Percentiles rank a stretch among this genome's conserved stretches.
phyloP scores from a whole-genome alignment of 1,139 yeast species.

The Magnusiomyces suaveolens region DNA sequence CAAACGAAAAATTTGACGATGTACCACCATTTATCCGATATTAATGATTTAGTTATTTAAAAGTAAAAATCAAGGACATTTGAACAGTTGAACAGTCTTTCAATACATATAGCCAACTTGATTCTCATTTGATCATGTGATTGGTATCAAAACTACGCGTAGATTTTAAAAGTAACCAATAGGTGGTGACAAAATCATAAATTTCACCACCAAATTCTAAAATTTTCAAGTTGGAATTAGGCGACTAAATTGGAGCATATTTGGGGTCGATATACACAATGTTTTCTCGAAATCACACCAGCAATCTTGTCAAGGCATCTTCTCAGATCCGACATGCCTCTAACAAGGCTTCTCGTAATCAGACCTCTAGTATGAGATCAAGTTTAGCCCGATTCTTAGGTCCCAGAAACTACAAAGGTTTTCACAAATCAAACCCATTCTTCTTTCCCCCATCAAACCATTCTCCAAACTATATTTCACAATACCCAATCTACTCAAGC shows the following conservation, averaged over 20 bases:
- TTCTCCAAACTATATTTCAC: slow-evolving; percentile 59
- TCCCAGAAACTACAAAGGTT: slow-evolving; percentile 75
- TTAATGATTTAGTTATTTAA: not conserved
- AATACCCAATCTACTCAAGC: slow-evolving; percentile 39
- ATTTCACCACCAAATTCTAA: too few species aligned
- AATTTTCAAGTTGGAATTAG: too few species aligned
- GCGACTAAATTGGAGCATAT: too few species aligned
- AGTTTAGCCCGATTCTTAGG: slow-evolving; percentile 56
- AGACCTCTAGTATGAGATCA: slow-evolving; percentile 29
- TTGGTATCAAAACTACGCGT: not conserved
- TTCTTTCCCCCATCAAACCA: slow-evolving; percentile 64
- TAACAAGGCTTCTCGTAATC: slow-evolving; percentile 13
- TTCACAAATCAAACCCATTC: slow-evolving; percentile 68
- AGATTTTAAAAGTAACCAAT: too few species aligned
- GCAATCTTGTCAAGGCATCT: not conserved
- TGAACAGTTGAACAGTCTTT: not conserved
- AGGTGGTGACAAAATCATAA: too few species aligned
- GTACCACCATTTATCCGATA: not conserved
- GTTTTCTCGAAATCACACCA: not conserved
- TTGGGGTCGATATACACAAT: too few species aligned
- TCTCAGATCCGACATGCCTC: slow-evolving; percentile 15
- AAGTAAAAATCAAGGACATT: too few species aligned
- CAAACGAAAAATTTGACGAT: slow-evolving; percentile 1
- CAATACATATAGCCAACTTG: too few species aligned
- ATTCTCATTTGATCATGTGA: too few species aligned